Base-by-base conservation (phyloP, 1,284 basidiomycete species). In the Leccinum insolens region DNA sequence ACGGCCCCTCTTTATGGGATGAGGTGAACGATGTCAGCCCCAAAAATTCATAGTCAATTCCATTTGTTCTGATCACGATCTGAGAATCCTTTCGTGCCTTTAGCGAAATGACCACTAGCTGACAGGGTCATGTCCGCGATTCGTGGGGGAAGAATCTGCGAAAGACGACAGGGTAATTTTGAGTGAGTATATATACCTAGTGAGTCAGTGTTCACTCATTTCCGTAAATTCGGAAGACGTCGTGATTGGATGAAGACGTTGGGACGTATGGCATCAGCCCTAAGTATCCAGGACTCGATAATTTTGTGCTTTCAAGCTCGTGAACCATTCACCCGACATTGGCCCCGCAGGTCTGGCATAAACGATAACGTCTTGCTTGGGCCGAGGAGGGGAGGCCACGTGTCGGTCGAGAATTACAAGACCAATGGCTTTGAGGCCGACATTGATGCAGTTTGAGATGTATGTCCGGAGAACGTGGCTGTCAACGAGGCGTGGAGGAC, bases 401-500 rank as follows among this genome's bases (percentile, higher is more conserved):
- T 70, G 59, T 22, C 9, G 14, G 3, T 17, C 20, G 22, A 14
- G 22, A 25, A 17, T 59, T 20, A 6, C 46, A 39, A 20, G 37
- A 39, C 17, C 44, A 46, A 34, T 20, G 34, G 14, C 34, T 66
- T 57, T 34, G 61, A 31, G 37, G 14, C 46, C 31, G n/a, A 55
- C 60, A 49, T 64, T 46, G 55, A 60, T 61, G 62, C 44, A 12
- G 58, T 34, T 61, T 34, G 15, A 55, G n/a, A 12, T n/a, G 37
- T n/a, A 55, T 14, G n/a, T 37, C 44, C 55, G 17, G 39, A 39
- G 57, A 65, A 72, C 28, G 68, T 65, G 70, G 69, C 62, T 17
- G 63, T 55, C 62, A 75, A 75, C 65, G 72, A 67, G 69, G 73
- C 67, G 31, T 57, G 41, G 11, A 67, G 65, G 44, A 55, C 69